These are phyloP conservation scores for Exobasidium cylindrosporum DNA, from an alignment of 1,284 basidiomycete species.

Conservation along the genomic window DNA sequence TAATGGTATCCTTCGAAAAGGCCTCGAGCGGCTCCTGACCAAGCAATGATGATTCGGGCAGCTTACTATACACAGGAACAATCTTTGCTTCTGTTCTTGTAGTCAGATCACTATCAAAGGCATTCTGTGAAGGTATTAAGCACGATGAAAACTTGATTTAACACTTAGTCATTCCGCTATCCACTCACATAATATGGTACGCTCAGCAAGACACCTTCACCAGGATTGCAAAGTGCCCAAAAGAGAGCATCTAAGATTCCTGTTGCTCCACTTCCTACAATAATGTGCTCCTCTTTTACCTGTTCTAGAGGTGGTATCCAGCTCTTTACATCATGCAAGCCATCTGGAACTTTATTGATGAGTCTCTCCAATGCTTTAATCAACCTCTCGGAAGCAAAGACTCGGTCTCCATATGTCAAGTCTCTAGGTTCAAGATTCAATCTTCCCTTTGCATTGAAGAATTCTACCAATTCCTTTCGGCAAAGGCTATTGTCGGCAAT, in stretches of 20 bases:
- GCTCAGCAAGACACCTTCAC: slow-evolving; percentile 38
- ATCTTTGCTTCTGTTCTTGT: slow-evolving; percentile 24
- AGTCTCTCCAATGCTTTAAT: slow-evolving; percentile 25
- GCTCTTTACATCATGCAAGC: slow-evolving; percentile 18
- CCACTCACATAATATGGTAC: slow-evolving; percentile 24
- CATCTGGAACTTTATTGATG: slow-evolving; percentile 27
- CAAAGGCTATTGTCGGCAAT: slow-evolving; percentile 5
- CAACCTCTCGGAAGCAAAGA: slow-evolving; percentile 24
- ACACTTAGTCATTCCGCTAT: too few relatives aligned
- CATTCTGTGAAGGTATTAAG: slow-evolving; percentile 31
- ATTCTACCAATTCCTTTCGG: slow-evolving; percentile 17
- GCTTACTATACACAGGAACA: slow-evolving; percentile 21
- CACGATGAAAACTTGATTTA: too few relatives aligned
- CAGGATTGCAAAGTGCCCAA: slow-evolving; percentile 30
- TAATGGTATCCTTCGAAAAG: slow-evolving; percentile 23
- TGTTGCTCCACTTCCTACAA: slow-evolving; percentile 35
- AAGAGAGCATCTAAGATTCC: slow-evolving; percentile 37
- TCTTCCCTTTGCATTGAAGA: slow-evolving; percentile 20
- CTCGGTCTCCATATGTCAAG: slow-evolving; percentile 37
- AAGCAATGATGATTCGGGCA: slow-evolving; percentile 10
- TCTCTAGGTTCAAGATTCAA: slow-evolving; percentile 29
- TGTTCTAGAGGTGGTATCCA: slow-evolving; percentile 22
- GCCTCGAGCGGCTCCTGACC: slow-evolving; percentile 8
- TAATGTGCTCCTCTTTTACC: slow-evolving; percentile 31
- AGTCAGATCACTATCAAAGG: slow-evolving; percentile 37